These are phyloP conservation scores for Capillidium heterosporum DNA, from an alignment of 371 early-diverging fungal species.

Conservation along the genomic window DNA sequence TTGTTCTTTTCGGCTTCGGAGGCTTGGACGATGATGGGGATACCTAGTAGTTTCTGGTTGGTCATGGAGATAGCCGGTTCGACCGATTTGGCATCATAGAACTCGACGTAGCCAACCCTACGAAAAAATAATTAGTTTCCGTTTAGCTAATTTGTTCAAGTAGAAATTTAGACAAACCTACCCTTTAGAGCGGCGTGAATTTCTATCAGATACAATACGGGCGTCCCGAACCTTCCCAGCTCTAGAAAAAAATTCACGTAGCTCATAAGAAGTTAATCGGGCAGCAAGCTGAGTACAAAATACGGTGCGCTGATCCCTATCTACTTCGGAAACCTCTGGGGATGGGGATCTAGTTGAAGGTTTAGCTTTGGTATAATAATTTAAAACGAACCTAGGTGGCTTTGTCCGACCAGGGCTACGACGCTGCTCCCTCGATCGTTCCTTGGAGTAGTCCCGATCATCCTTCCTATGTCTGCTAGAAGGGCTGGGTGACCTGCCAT, in stretches of 20 bases:
- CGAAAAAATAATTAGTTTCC: neutral
- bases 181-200: slow-evolving; percentile 84
- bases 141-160: neutral
- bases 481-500: neutral
- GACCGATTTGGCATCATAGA: slow-evolving; percentile 71
- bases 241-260: slow-evolving; percentile 69
- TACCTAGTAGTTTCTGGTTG: slow-evolving; percentile 80
- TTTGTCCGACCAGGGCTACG: neutral
- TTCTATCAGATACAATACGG: slow-evolving; percentile 70
- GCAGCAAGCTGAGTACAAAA: slow-evolving; percentile 86
- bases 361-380: neutral
- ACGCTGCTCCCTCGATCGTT: neutral
- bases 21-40: slow-evolving; percentile 79
- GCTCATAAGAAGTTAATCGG: slow-evolving; percentile 52
- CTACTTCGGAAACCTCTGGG: slow-evolving; percentile 44
- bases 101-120: slow-evolving; percentile 81
- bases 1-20: slow-evolving; percentile 91
- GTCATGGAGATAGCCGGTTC: slow-evolving; percentile 64
- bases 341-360: slow-evolving; percentile 33
- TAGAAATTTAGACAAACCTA: slow-evolving; percentile 12
- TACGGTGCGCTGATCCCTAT: slow-evolving; percentile 81
- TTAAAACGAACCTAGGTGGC: neutral
- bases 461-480: neutral
- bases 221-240: slow-evolving; percentile 82
- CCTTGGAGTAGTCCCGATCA: neutral